phyloP scores from a whole-genome alignment of 2,329 filamentous ascomycete species.

The Hypoxylon sp. region DNA sequence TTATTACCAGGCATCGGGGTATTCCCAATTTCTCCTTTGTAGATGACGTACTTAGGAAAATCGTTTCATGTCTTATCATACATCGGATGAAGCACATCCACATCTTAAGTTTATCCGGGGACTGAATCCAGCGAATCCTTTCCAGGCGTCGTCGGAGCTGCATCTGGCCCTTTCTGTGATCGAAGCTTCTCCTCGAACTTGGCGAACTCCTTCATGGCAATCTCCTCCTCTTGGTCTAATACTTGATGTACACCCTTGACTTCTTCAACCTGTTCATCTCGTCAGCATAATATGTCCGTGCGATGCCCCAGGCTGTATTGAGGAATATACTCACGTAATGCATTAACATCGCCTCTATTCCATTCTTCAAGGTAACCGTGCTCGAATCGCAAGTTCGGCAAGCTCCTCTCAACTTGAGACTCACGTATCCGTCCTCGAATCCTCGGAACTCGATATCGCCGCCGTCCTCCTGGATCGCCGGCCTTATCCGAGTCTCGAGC shows the following conservation, averaged over 20 bases:
- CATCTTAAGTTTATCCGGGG: conserved; percentile 47
- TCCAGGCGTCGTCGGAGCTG: conserved; percentile 53
- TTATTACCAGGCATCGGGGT: conserved; percentile 9
- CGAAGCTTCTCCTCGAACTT: conserved; percentile 90
- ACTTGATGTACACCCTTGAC: conserved; percentile 93
- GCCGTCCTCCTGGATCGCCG: conserved; percentile 96
- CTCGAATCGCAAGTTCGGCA: conserved; percentile 97
- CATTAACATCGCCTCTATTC: conserved; percentile 99
- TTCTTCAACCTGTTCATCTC: conserved; percentile 83
- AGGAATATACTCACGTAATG: conserved; percentile 76
- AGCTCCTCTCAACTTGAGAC: conserved; percentile 88
- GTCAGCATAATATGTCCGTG: conserved; percentile 45
- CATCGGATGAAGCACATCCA: conserved; percentile 32
- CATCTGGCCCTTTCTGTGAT: conserved; percentile 61
- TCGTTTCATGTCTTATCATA: conserved; percentile 30
- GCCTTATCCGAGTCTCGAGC: conserved; percentile 92
- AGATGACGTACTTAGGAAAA: conserved; percentile 33
- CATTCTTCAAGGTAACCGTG: conserved; percentile 96
- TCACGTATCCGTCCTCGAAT: conserved; percentile 87
- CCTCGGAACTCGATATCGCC: conserved; percentile 96
- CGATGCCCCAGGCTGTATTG: background rate
- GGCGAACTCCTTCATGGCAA: conserved; percentile 87
- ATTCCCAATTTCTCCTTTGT: conserved; percentile 22
- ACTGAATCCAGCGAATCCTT: conserved; percentile 56
- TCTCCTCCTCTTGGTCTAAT: conserved; percentile 90